Percentiles rank a stretch among this genome's conserved stretches.
phyloP scores from a whole-genome alignment of 2,329 filamentous ascomycete genomes.

The Paecilomyces sp. region DNA sequence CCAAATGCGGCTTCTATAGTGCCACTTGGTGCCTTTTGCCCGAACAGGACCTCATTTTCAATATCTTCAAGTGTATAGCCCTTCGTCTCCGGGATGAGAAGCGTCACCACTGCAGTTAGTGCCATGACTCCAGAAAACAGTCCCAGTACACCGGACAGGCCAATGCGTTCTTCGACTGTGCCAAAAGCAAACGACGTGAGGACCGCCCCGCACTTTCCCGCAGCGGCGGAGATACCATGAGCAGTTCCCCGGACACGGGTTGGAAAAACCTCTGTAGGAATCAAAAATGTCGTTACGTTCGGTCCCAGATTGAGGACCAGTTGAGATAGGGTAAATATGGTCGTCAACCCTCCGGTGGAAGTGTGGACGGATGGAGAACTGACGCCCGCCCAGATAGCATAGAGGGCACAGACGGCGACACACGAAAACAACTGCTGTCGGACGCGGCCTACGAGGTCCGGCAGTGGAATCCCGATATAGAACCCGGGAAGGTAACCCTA shows the following conservation, averaged over 20 bases:
- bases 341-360: constrained; percentile 17
- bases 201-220: constrained; percentile 53
- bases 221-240: constrained; percentile 55
- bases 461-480: constrained; percentile 16
- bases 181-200: constrained; percentile 13
- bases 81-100: constrained; percentile 21
- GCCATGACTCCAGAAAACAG: constrained; percentile 16
- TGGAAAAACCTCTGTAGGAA: constrained; percentile 56
- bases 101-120: constrained; percentile 12
- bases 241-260: constrained; percentile 55
- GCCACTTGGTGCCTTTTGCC: not conserved
- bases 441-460: constrained; percentile 14
- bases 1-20: too few relatives aligned
- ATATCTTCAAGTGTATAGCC: constrained; percentile 17
- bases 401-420: constrained; percentile 15
- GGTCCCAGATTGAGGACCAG: constrained; percentile 33
- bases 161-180: constrained; percentile 14
- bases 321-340: constrained; percentile 21
- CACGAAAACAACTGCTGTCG: constrained; percentile 14
- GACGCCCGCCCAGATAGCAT: constrained; percentile 22
- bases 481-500: constrained; percentile 16
- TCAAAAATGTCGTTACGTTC: constrained; percentile 55
- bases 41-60: constrained; percentile 6
- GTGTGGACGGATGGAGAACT: constrained; percentile 12
- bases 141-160: constrained; percentile 13